Base-by-base conservation (phyloP, 2,329 filamentous ascomycete species). In the Aspergillus brunneoviolaceus region DNA sequence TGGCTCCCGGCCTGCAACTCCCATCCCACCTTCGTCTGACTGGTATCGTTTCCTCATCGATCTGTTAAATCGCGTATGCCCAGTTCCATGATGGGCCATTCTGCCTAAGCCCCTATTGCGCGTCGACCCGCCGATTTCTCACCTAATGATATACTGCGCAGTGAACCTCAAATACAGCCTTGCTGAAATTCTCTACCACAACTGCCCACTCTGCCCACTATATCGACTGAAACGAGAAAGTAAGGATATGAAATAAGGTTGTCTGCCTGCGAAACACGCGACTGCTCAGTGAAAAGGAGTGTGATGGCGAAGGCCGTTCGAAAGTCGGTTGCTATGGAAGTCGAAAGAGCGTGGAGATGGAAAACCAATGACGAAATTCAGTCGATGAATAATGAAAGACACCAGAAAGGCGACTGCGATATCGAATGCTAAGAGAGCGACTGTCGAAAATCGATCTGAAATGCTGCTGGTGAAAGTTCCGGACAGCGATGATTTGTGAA, bases 81-180 rank as follows among this genome's bases (percentile, higher is more conserved):
- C 59, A 23, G 27, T 60, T 52, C 61, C 64, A 63, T 64, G 63
- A 61, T 66, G 63, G 51, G 61, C 61, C 64, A 66, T 66, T 39
- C 57, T 62, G 57, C n/a, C 33, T 33, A 49, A 45, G 29, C 48
- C 29, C 42, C 47, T 29, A 42, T 25, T 47, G 21, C 42, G 42
- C n/a, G 16, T 14, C 10, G 14, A 49, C 14, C 19, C 10, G 16
- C 27, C 27, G 3, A 42, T 48, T 16, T 58, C 6, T 16, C 16
- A 45, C 16, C 39, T 7, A 2, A n/a, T 45, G 39, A 45, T 23
- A 45, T 6, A 4, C 23, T 33, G 42, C 16, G 35, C 23, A 45
- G 39, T 19, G 52, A 31, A n/a, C 31, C 27, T 47, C n/a, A 7
- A 21, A 12, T 19, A 23, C 16, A 47, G 21, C 35, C 39, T 33